Evolutionary conservation across 1,139 yeast species (phyloP), one percentile per base, ranked within the genome.

Genomic region (Blastobotrys niveus): DNA sequence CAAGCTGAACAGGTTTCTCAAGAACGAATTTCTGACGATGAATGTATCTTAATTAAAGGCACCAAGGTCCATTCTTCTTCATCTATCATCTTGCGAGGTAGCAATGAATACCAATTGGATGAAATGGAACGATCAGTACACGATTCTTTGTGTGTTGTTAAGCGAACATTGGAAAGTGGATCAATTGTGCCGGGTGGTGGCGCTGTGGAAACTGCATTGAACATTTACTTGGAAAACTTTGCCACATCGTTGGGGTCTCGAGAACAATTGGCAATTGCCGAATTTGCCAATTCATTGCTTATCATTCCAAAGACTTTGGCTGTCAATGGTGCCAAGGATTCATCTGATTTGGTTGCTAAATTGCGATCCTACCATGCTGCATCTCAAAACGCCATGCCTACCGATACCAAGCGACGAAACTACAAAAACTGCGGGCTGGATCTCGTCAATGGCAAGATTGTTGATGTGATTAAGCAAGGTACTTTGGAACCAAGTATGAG

Each of bases 161-260:
- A 93, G 71, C 81, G 98, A 64, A 88, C 98, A 15, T 76, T 93
- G 56, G 99, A 93, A 68, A 80, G 93, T 60, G 97, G 97, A 14
- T 70, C 77, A 54, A 93, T 93, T 47, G 98, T 93, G 8, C 97
- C 98, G 38, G 99, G 99, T 48, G 99, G 98, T 52, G 99, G 99
- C 52, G 96, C 97, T 19, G 98, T 91, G 39, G 99, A 93, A 70
- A 76, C 96, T 38, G 96, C 98, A 9, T 76, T 93, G 58, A 89
- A 88, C 70, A 88, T 93, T 48, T 93, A 87, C 65, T 74, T 93
- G 63, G 98, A 93, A 67, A 91, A 87, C 65, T 91, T 93, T 66
- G 98, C 98, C 37, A 91, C 98, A 8, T 88, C 97, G 1, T 91
- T 89, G 48, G 97, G 97, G 3, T 87, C 96, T 19, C 80, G 99